phyloP scores from a whole-genome alignment of 441 rosid species.

The Gossypium davidsonii region DNA sequence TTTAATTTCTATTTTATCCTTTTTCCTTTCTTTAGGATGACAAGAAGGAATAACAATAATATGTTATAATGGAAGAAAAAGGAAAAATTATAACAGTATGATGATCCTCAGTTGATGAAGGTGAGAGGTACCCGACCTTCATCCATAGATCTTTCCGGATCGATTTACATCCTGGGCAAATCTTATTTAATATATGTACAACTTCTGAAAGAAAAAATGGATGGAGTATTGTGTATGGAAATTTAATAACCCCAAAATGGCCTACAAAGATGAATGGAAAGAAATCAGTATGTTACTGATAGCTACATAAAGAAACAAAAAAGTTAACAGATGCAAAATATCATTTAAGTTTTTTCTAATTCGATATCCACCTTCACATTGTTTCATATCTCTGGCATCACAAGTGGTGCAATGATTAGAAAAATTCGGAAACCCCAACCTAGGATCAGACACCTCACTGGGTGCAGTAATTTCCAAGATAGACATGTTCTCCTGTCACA shows the following conservation, averaged over 20 bases:
- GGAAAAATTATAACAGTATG: not conserved
- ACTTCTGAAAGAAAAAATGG: constrained; percentile 75
- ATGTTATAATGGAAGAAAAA: not conserved
- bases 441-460: constrained; percentile 63
- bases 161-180: constrained; percentile 88
- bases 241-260: constrained; percentile 72
- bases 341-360: constrained; percentile 13
- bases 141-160: constrained; percentile 41
- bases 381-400: constrained; percentile 49
- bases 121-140: constrained; percentile 54
- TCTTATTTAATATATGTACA: constrained; percentile 55
- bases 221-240: constrained; percentile 48
- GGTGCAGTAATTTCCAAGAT: constrained; percentile 37
- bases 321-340: constrained; percentile 3
- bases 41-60: not conserved
- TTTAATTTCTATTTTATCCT: not conserved
- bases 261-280: constrained; percentile 38
- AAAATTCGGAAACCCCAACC: constrained; percentile 78
- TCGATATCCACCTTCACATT: constrained; percentile 64
- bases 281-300: constrained; percentile 16
- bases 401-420: constrained; percentile 55
- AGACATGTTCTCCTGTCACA: constrained; percentile 55
- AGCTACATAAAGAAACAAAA: constrained; percentile 7
- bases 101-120: not conserved
- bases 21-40: not conserved